Percentiles rank a stretch among this genome's conserved stretches.
Conservation (phyloP, 2,329 filamentous ascomycete species). For the Scedosporium apiospermum region DNA sequence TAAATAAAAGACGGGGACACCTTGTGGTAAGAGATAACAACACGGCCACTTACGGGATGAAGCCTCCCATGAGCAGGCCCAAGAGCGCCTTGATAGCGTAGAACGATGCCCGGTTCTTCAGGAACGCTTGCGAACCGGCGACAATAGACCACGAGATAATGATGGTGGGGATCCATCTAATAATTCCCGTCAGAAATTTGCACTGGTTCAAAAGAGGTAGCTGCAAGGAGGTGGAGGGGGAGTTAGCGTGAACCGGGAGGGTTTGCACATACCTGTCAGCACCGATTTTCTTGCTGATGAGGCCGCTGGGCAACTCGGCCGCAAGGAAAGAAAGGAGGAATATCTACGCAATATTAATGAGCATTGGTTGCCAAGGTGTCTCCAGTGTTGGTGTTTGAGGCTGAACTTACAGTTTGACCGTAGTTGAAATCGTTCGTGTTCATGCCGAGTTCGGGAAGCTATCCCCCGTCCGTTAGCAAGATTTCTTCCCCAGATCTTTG, state of each 20-base stretch:
- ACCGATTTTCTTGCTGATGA: slow-evolving; percentile 41
- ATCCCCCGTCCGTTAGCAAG: background rate
- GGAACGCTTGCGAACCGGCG: slow-evolving; percentile 26
- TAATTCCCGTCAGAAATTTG: no score
- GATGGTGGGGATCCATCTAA: slow-evolving; percentile 30
- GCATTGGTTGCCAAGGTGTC: no score
- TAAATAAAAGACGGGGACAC: background rate
- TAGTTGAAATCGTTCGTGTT: slow-evolving; percentile 36
- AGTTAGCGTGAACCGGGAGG: no score
- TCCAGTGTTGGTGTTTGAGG: background rate
- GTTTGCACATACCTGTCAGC: slow-evolving; percentile 22
- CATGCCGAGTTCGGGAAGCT: slow-evolving; percentile 29
- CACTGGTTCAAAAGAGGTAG: no score
- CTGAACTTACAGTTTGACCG: slow-evolving; percentile 23
- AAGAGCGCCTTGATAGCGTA: slow-evolving; percentile 32
- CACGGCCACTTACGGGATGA: slow-evolving; percentile 30
- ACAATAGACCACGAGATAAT: slow-evolving; percentile 31
- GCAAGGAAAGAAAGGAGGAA: slow-evolving; percentile 34
- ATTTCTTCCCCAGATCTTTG: slow-evolving; percentile 10
- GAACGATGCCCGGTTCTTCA: slow-evolving; percentile 25
- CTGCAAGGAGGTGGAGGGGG: no score
- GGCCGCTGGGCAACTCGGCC: slow-evolving; percentile 37
- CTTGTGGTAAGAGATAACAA: background rate
- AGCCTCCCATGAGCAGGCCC: slow-evolving; percentile 39
- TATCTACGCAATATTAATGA: slow-evolving; percentile 18